Conservation (phyloP, 495 filamentous ascomycete genomes). For the Barbatosphaeria neglecta region DNA sequence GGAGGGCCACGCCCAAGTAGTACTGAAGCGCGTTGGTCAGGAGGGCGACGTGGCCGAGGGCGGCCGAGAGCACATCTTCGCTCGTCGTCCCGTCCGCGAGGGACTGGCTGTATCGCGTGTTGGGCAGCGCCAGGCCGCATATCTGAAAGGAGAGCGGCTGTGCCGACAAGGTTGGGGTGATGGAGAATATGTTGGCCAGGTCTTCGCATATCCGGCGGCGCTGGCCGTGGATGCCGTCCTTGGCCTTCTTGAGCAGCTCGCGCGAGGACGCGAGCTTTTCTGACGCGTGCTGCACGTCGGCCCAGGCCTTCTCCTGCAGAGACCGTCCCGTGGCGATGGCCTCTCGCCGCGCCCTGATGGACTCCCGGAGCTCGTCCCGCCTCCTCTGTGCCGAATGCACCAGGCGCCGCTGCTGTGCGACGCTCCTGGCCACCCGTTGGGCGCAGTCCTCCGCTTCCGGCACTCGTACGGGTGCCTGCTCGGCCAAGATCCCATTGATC, state of each 20-base stretch:
- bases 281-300: constrained; percentile 42
- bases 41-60: constrained; percentile 71
- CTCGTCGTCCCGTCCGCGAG: constrained; percentile 28
- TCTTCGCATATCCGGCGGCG: constrained; percentile 79
- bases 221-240: constrained; percentile 61
- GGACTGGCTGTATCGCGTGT: constrained; percentile 52
- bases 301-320: constrained; percentile 44
- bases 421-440: constrained; percentile 44
- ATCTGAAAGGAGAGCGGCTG: constrained; percentile 65
- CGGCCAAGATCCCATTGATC: constrained; percentile 60
- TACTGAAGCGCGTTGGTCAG: constrained; percentile 65
- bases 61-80: constrained; percentile 63
- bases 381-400: constrained; percentile 49
- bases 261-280: constrained; percentile 46
- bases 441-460: constrained; percentile 55
- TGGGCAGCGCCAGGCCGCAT: constrained; percentile 61
- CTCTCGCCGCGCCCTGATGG: constrained; percentile 50
- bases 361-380: constrained; percentile 49
- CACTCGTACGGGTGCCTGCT: constrained; percentile 33
- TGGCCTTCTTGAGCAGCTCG: constrained; percentile 41
- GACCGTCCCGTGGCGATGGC: constrained; percentile 54
- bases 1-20: constrained; percentile 68
- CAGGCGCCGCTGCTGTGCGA: constrained; percentile 50
- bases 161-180: constrained; percentile 45
- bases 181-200: constrained; percentile 64